phyloP scores from a whole-genome alignment of 257 asterid genomes.

The Thymus quinquecostatus region DNA sequence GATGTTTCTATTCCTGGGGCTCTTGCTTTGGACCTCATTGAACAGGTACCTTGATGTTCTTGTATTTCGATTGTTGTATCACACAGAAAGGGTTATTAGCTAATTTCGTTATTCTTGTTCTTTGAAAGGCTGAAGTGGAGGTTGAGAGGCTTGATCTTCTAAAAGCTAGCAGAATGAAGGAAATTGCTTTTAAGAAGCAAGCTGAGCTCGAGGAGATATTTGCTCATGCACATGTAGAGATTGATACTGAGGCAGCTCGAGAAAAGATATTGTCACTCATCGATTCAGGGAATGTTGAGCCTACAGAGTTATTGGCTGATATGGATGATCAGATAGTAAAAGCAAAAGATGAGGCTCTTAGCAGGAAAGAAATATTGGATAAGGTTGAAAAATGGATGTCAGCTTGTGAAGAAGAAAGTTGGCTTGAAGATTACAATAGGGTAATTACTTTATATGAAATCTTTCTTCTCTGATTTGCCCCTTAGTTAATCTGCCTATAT shows the following conservation, averaged over 20 bases:
- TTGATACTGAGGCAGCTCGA: conserved; percentile 83
- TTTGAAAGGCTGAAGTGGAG: conserved; percentile 85
- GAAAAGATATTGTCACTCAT: conserved; percentile 76
- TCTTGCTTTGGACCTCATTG: conserved; percentile 85
- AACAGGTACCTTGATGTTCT: conserved; percentile 53
- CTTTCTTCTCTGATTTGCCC: conserved; percentile 9
- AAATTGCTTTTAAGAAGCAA: conserved; percentile 94
- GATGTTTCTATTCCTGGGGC: conserved; percentile 91
- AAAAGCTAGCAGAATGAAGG: conserved; percentile 96
- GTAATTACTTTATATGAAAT: conserved; percentile 35
- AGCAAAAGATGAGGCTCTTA: conserved; percentile 90
- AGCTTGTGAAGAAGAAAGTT: conserved; percentile 97
- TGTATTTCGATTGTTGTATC: conserved; percentile 4
- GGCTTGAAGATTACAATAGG: conserved; percentile 83
- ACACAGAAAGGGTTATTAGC: background rate
- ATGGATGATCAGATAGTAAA: conserved; percentile 85
- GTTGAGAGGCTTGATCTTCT: conserved; percentile 96
- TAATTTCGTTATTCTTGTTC: conserved; percentile 21
- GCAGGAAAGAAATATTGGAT: conserved; percentile 94
- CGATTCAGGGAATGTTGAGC: conserved; percentile 88
- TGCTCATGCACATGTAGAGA: conserved; percentile 88
- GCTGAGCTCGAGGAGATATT: conserved; percentile 88
- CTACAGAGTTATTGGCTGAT: conserved; percentile 83
- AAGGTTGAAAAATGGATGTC: conserved; percentile 99
- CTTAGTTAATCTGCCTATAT: background rate